Evolutionary conservation across 805 yeast species (phyloP).

Genomic region (Nakazawaea wyomingensis): DNA sequence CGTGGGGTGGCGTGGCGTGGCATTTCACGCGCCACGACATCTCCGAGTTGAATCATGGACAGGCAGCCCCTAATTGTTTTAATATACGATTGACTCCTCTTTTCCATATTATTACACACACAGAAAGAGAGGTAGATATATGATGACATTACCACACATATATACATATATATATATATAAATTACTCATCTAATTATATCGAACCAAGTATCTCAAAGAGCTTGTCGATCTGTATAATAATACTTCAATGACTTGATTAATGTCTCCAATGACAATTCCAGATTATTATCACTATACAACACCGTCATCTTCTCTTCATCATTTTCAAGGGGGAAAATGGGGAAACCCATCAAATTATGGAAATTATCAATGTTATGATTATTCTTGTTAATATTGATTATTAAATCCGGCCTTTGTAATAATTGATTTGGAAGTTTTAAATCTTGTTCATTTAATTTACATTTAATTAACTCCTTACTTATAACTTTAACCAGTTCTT

Average conservation of each 20-base stretch:
- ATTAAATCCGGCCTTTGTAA: conserved; percentile 1
- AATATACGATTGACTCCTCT: too few relatives aligned
- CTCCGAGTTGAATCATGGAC: too few relatives aligned
- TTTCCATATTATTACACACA: too few relatives aligned
- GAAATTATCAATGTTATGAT: not conserved
- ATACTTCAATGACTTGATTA: not conserved
- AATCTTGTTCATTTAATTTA: not conserved
- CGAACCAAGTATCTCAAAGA: too few relatives aligned
- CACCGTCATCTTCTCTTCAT: not conserved
- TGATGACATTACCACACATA: too few relatives aligned
- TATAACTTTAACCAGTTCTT: not conserved
- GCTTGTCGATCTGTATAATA: not conserved
- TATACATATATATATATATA: not conserved
- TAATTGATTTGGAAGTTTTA: not conserved
- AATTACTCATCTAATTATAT: too few relatives aligned
- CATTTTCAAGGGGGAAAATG: not conserved
- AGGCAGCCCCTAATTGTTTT: too few relatives aligned
- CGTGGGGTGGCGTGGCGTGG: too few relatives aligned
- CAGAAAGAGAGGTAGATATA: too few relatives aligned
- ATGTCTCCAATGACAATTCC: not conserved
- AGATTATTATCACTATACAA: not conserved
- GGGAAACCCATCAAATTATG: not conserved
- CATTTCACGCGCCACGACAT: too few relatives aligned
- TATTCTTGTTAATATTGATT: not conserved
- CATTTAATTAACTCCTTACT: not conserved